Evolutionary conservation across 495 filamentous ascomycete genomes (phyloP).

Genomic region (Neurospora sublineolata): DNA sequence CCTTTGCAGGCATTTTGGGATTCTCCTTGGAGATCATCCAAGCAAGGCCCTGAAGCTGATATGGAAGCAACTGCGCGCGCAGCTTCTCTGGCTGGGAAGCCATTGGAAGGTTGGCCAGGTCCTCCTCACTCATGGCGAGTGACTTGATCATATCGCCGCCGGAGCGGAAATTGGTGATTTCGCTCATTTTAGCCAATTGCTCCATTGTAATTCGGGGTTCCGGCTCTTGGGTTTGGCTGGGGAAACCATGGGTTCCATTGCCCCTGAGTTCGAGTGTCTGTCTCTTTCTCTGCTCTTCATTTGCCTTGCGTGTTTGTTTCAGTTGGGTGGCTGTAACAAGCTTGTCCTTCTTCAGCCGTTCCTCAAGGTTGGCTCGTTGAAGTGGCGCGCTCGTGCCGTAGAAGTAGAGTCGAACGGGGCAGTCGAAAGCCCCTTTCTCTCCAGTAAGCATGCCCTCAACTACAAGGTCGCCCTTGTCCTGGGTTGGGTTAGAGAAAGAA

Average conservation of each 20-base stretch:
- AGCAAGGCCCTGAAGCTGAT: slow-evolving; percentile 73
- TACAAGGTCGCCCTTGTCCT: slow-evolving; percentile 34
- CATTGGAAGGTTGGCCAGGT: slow-evolving; percentile 62
- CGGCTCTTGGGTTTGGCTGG: slow-evolving; percentile 9
- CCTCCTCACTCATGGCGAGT: slow-evolving; percentile 60
- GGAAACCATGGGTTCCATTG: slow-evolving; percentile 22
- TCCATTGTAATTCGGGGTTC: slow-evolving; percentile 37
- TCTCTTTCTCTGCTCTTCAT: slow-evolving; percentile 29
- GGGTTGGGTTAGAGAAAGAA: background rate
- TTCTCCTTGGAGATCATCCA: slow-evolving; percentile 75
- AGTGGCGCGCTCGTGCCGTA: slow-evolving; percentile 51
- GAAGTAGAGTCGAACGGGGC: slow-evolving; percentile 55
- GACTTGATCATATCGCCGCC: slow-evolving; percentile 56
- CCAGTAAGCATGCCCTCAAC: slow-evolving; percentile 54
- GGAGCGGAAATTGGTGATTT: slow-evolving; percentile 42
- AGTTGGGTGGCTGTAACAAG: slow-evolving; percentile 36
- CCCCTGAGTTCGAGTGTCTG: slow-evolving; percentile 22
- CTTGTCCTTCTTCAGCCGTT: slow-evolving; percentile 50
- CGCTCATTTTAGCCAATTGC: slow-evolving; percentile 55
- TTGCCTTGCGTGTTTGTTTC: slow-evolving; percentile 39
- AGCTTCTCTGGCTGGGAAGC: slow-evolving; percentile 54
- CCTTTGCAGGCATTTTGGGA: slow-evolving; percentile 50
- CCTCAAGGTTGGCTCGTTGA: slow-evolving; percentile 40
- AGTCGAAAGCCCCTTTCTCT: slow-evolving; percentile 50
- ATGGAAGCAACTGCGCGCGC: slow-evolving; percentile 58